Percentiles rank a stretch among this genome's conserved stretches.
Conservation (phyloP, 306 rosid genomes). For the Inga oerstediana region DNA sequence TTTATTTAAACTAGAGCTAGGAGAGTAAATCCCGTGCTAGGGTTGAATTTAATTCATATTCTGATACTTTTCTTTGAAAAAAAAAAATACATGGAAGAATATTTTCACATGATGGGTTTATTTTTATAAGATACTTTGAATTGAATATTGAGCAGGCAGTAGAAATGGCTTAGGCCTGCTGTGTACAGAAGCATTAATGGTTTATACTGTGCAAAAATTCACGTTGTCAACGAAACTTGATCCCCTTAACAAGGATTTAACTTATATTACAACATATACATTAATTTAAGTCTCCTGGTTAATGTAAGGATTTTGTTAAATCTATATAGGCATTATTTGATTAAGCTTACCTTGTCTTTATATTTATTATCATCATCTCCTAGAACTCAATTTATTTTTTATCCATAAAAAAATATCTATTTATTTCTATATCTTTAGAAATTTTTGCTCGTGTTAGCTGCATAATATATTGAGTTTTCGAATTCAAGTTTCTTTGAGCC, state of each 20-base stretch:
- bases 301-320: neutral
- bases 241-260: too few relatives aligned
- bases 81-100: neutral
- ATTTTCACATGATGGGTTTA: neutral
- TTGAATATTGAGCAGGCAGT: neutral
- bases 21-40: neutral
- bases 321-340: neutral
- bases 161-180: neutral
- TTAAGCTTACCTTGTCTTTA: neutral
- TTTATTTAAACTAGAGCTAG: too few relatives aligned
- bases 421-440: too few relatives aligned
- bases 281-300: neutral
- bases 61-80: neutral
- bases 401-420: too few relatives aligned
- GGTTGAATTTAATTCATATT: neutral
- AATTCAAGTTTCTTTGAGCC: too few relatives aligned
- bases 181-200: neutral
- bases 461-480: too few relatives aligned
- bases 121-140: neutral
- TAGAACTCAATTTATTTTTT: too few relatives aligned
- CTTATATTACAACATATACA: too few relatives aligned
- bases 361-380: too few relatives aligned
- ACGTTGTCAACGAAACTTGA: neutral
- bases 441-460: too few relatives aligned
- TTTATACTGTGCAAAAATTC: neutral